Conservation (phyloP, 345 rosid genomes). For the Citrus australasica region DNA sequence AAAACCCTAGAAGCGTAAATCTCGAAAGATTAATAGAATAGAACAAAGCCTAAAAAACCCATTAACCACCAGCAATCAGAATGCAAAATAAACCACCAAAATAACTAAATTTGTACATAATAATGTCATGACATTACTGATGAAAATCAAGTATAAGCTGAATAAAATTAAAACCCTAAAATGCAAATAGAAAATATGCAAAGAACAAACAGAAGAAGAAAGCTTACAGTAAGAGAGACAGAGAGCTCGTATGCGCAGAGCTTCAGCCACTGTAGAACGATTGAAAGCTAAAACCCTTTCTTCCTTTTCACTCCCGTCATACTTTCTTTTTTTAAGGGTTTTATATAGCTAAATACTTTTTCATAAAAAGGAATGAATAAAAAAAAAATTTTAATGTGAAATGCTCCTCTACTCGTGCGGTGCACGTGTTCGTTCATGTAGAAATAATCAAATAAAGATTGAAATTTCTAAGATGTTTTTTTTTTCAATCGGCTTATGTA, state of each 20-base stretch:
- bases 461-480: too few relatives aligned
- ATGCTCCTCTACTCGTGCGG: too few relatives aligned
- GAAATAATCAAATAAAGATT: too few relatives aligned
- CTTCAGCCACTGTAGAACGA: neutral
- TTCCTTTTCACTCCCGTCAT: neutral
- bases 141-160: neutral
- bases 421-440: too few relatives aligned
- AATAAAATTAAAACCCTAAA: neutral
- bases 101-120: neutral
- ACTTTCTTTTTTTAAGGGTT: neutral
- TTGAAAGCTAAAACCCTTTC: neutral
- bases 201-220: neutral
- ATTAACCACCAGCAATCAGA: neutral
- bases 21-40: neutral
- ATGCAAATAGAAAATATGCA: neutral
- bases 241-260: neutral
- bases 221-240: neutral
- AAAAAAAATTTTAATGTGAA: neutral
- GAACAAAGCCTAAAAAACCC: neutral
- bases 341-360: neutral
- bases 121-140: neutral
- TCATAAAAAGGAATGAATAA: neutral
- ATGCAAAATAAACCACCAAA: neutral
- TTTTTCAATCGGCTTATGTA: too few relatives aligned
- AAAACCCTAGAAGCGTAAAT: neutral